Evolutionary conservation across 2,329 filamentous ascomycete species (phyloP).

Genomic region (Fusarium pseudocircinatum): DNA sequence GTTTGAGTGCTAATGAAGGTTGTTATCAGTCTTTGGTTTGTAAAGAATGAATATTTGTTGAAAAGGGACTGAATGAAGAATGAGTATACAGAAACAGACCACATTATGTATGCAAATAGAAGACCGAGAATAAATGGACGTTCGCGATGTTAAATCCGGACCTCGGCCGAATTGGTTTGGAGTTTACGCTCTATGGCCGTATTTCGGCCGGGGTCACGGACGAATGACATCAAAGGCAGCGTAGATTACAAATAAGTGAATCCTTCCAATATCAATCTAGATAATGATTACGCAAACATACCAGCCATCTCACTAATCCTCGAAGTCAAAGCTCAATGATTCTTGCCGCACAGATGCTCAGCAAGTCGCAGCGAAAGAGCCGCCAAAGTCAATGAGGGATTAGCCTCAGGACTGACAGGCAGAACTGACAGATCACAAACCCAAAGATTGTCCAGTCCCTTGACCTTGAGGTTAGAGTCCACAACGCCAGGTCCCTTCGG

Average conservation of each 20-base stretch:
- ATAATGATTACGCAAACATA: not conserved
- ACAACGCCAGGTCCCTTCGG: constrained; percentile 5
- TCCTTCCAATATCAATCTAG: not conserved
- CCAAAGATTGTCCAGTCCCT: constrained; percentile 23
- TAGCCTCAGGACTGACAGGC: constrained; percentile 27
- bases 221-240: not conserved
- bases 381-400: constrained; percentile 19
- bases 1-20: no score
- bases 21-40: no score
- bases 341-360: constrained; percentile 1
- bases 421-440: constrained; percentile 27
- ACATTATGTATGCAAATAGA: not conserved
- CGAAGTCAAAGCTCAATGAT: not conserved
- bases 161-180: constrained; percentile 4
- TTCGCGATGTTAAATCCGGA: not conserved
- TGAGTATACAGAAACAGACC: accelerated
- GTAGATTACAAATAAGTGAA: not conserved
- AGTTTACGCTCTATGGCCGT: not conserved
- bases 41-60: no score
- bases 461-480: constrained; percentile 10
- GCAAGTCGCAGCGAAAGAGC: constrained; percentile 23
- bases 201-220: not conserved
- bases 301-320: accelerated
- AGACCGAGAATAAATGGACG: not conserved
- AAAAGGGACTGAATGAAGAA: accelerated